phyloP scores from a whole-genome alignment of 805 yeast genomes.

The Candida sonorensis region DNA sequence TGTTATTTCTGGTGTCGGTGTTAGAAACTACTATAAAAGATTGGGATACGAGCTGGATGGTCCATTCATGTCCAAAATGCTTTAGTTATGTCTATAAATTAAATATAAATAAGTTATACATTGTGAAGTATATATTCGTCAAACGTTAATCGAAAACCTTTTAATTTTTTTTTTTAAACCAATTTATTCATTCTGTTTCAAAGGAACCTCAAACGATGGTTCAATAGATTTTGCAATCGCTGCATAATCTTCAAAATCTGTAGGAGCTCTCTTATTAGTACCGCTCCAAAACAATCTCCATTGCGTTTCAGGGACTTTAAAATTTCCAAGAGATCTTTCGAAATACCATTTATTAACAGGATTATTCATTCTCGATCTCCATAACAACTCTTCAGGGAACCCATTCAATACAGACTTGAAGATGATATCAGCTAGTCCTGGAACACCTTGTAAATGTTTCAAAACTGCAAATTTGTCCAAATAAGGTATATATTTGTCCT shows the following conservation, averaged over 20 bases:
- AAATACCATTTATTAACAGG: slow-evolving; percentile 98
- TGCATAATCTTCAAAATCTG: slow-evolving; percentile 39
- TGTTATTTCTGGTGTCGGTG: slow-evolving; percentile 97
- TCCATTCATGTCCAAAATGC: slow-evolving; percentile 86
- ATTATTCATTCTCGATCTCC: slow-evolving; percentile 84
- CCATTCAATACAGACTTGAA: slow-evolving; percentile 69
- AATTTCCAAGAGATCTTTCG: slow-evolving; percentile 76
- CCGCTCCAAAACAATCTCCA: slow-evolving; percentile 40
- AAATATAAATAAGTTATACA: neutral
- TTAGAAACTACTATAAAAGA: slow-evolving; percentile 88
- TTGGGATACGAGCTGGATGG: slow-evolving; percentile 92
- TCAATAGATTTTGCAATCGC: slow-evolving; percentile 49
- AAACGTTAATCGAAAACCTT: neutral
- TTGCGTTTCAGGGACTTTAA: slow-evolving; percentile 29
- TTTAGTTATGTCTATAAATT: slow-evolving; percentile 1
- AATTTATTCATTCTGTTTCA: neutral
- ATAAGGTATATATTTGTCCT: slow-evolving; percentile 50
- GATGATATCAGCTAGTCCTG: slow-evolving; percentile 89
- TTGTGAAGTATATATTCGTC: neutral
- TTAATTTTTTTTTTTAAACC: neutral
- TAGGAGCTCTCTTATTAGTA: slow-evolving; percentile 20
- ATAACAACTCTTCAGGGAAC: slow-evolving; percentile 68
- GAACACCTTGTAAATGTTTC: slow-evolving; percentile 76
- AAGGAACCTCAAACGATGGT: slow-evolving; percentile 38
- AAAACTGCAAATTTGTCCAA: slow-evolving; percentile 92